phyloP scores from a whole-genome alignment of 73 alveolate species.

The Paramecium pentaurelia region DNA sequence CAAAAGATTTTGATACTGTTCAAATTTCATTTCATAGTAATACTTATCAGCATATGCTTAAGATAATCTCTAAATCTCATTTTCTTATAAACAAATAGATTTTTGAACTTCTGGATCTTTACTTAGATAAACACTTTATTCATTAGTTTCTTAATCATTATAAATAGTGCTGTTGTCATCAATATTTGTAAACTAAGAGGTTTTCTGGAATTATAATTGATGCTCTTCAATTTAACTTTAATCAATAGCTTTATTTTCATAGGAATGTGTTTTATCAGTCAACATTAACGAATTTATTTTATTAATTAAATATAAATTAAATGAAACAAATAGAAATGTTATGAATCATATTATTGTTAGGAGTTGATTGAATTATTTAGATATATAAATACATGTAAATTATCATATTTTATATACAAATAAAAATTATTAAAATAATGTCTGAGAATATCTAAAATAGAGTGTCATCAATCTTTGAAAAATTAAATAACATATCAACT shows the following conservation, averaged over 20 bases:
- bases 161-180: background rate
- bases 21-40: conserved; percentile 47
- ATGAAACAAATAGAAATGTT: background rate
- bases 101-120: conserved; percentile 5
- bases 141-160: background rate
- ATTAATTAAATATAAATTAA: background rate
- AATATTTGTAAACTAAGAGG: background rate
- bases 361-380: background rate
- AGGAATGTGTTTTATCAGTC: background rate
- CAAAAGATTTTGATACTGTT: background rate
- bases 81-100: background rate
- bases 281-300: conserved; percentile 42
- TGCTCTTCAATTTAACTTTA: background rate
- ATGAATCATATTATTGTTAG: background rate
- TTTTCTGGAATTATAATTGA: background rate
- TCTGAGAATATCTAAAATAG: conserved; percentile 51
- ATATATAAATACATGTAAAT: background rate
- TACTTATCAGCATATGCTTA: conserved; percentile 48
- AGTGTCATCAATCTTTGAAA: conserved; percentile 24
- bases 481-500: conserved; percentile 18
- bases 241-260: background rate
- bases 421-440: conserved; percentile 3
- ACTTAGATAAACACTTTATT: background rate
- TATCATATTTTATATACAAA: background rate
- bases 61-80: conserved; percentile 12